Evolutionary conservation across 2,329 filamentous ascomycete species (phyloP), one percentile per base, ranked within the genome.

Genomic region (Pseudocercospora pini-densiflorae): DNA sequence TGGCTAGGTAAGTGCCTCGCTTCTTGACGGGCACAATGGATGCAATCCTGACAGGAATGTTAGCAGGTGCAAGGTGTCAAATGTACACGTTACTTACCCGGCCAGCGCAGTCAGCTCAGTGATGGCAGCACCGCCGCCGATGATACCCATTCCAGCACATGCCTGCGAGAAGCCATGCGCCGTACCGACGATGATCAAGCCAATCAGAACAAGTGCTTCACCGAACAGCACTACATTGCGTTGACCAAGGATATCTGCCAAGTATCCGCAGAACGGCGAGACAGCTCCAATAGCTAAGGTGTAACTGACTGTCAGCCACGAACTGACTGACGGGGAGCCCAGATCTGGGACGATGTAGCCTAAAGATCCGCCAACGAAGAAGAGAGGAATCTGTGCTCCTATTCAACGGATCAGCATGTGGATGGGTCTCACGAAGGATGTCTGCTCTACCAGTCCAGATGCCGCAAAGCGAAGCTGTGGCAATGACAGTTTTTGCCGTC

Each of bases 71-170:
- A 16, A 16, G 19, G 19, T 16, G 19, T 45, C 40, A 16, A 19
- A 7, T 19, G 45, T n/a, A 16, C 24, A 58, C 16, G n/a, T 16
- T 21, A n/a, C 27, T 31, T 59, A 62, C 31, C 67, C 67, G 49
- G 67, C 65, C 23, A 69, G 54, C 8, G 67, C 67, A 0, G 67
- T 69, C 6, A 69, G 55, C 62, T 69, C 67, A 33, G 64, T 62
- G 19, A 65, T 67, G 1, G 64, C 67, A 23, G 65, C 67, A 21
- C 65, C 67, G 19, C 54, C 61, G 12, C 67, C 65, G 23, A 58
- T 62, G 47, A 69, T 64, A 12, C 47, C 59, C 62, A 67, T 57
- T 9, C 64, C 67, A 6, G 29, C 67, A 36, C 57, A 51, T 7
- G 60, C 63, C 27, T 67, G 65, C 10, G 60, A 55, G 47, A 69